These are phyloP conservation scores for Populus alba DNA, from an alignment of 345 rosid genomes.

Conservation along the genomic window DNA sequence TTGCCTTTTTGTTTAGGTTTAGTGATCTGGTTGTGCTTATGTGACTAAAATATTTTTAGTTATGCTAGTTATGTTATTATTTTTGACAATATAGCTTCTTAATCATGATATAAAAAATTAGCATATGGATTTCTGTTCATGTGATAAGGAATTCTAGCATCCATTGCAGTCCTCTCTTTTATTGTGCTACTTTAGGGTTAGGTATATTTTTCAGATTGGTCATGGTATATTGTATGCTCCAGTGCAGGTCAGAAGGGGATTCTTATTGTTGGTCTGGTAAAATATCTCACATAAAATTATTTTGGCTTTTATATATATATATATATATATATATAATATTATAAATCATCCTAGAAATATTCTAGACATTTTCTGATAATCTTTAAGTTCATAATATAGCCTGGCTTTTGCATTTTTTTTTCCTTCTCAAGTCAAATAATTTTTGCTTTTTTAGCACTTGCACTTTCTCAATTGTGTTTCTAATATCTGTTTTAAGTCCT, in stretches of 20 bases:
- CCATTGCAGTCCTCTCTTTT: neutral
- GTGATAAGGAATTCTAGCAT: neutral
- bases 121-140: neutral
- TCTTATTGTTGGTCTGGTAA: neutral
- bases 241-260: conserved; percentile 12
- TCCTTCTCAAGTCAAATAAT: neutral
- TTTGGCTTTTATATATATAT: neutral
- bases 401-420: neutral
- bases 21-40: neutral
- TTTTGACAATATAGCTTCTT: neutral
- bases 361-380: neutral
- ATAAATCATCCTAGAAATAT: neutral
- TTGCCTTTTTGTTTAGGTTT: neutral
- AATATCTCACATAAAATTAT: neutral
- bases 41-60: neutral
- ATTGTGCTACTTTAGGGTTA: neutral
- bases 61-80: neutral
- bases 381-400: neutral
- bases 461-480: neutral
- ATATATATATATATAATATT: neutral
- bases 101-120: neutral
- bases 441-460: neutral
- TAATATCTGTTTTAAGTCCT: neutral
- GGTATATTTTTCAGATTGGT: conserved; percentile 1
- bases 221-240: neutral